Evolutionary conservation across 768 basidiomycete genomes (phyloP), one percentile per base, ranked within the genome.

Genomic region (Cyclocybe aegerita): DNA sequence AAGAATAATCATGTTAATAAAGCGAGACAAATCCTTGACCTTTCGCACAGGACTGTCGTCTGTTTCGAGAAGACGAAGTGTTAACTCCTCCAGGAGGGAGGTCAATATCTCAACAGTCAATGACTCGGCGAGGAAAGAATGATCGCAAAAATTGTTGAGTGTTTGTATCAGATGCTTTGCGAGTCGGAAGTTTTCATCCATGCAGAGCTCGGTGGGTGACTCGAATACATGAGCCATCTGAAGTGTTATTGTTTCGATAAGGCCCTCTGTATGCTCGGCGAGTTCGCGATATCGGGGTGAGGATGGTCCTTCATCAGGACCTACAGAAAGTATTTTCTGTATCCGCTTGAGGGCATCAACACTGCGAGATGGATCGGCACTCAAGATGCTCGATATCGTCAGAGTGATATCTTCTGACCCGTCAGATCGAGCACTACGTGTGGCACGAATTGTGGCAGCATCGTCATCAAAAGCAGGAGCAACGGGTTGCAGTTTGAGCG

Each of bases 101-200:
- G 88, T 90, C 53, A 98, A 69, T 43, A 90, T 90, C 50, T 88
- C 86, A 37, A 93, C 85, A 0, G 90, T 88, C 49, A 98, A 65
- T 7, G 90, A 90, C 64, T 94, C 90, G 9, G 93, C 91, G 42
- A 99, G 78, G 54, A 90, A 80, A 5, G 84, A 70, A 64, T 95
- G 92, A 61, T 98, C 94, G 60, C 94, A 96, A 65, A 98, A 93
- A 17, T 90, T 89, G 60, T 95, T 94, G 29, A 98, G 80, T 0
- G 95, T 95, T 67, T 98, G 95, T 55, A 98, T 96, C 46, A 98
- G 81, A 67, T 98, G 97, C 69, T 99, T 99, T 41, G 95, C 93
- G 7, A 99, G 76, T 36, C 97, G 82, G 72, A 97, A 94, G 60
- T 93, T 92, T 55, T 89, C 86, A 12, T 86, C 84, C 10, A 81